Base-by-base conservation (phyloP, 768 basidiomycete genomes). In the Russula virescens region DNA sequence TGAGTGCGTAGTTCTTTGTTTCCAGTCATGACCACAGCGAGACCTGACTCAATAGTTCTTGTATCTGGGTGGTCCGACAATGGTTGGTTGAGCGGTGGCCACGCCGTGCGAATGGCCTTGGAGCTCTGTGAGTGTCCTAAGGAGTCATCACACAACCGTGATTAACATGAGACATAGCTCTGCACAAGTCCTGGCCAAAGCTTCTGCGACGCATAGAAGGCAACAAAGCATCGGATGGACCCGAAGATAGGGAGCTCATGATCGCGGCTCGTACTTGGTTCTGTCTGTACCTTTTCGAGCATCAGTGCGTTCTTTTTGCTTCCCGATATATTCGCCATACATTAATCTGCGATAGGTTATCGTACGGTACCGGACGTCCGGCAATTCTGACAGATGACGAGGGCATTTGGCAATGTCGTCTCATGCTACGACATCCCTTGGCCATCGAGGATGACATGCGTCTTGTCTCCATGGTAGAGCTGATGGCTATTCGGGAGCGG, bases 61-160 rank as follows among this genome's bases (percentile, higher is more conserved):
- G 86, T 96, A 21, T 89, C 94, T 40, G 93, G 94, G 6, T 98
- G 93, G 89, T 94, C 91, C 19, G 92, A 95, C 68, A 92, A 92
- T 69, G 92, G 92, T n/a, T 95, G 94, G 94, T 73, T 97, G 40
- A 93, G 89, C 67, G 91, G 92, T 11, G 94, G 91, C 11, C 95
- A 97, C 75, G 95, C 95, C n/a, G 93, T 97, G 10, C 83, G 94
- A 55, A 94, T 98, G 91, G 94, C 92, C 45, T 86, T 97, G 80
- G 95, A 98, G 71, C 78, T 95, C 56, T 93, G 91, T 91, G 71
- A 72, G 85, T 43, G 1, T 56, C n/a, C 21, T 47, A 8, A 13
- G n/a, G 31, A n/a, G 13, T 46, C 28, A 21, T 21, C 31, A 7
- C 21, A 18, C 23, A 3, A 13, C 21, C 42, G 16, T 23, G 35